These are phyloP conservation scores for Coniochaeta prunicola DNA, from an alignment of 2,329 filamentous ascomycete genomes.

Conservation along the genomic window DNA sequence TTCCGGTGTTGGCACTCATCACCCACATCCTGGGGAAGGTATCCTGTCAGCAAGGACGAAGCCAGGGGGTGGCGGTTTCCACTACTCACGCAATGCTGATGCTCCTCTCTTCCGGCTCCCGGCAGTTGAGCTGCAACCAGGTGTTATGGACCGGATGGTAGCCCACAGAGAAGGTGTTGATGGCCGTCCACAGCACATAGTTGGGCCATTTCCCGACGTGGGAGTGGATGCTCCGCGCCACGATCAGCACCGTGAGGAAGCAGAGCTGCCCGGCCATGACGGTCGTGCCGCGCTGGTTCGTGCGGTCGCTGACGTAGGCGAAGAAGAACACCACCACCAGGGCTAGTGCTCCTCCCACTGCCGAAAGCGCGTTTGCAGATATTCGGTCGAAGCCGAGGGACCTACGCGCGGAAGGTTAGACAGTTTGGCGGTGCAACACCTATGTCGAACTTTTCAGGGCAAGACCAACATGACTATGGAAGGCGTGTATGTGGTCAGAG, in stretches of 20 bases:
- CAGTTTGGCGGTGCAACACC: not conserved
- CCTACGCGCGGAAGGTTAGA: conserved; percentile 12
- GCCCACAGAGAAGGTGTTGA: conserved; percentile 43
- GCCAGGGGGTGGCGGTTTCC: not conserved
- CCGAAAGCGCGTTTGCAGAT: conserved; percentile 38
- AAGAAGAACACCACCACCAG: conserved; percentile 40
- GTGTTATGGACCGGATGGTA: conserved; percentile 47
- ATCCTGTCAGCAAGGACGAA: not conserved
- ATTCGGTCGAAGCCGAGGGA: conserved; percentile 32
- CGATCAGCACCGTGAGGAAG: conserved; percentile 32
- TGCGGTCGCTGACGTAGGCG: conserved; percentile 38
- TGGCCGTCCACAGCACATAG: conserved; percentile 42
- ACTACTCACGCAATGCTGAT: conserved; percentile 37
- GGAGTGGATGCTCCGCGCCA: conserved; percentile 22
- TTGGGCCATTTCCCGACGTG: conserved; percentile 38
- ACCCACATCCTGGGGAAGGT: conserved; percentile 30
- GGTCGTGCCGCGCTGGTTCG: conserved; percentile 31
- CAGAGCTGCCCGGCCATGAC: conserved; percentile 36
- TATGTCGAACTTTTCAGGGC: not conserved
- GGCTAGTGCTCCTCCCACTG: conserved; percentile 32
- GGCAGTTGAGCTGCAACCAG: conserved; percentile 45
- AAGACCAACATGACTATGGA: conserved; percentile 30
- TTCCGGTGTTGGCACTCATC: conserved; percentile 40
- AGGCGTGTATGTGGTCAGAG: conserved; percentile 43
- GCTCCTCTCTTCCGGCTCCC: conserved; percentile 35